phyloP scores from a whole-genome alignment of 768 basidiomycete species.

The Calocera cornea region DNA sequence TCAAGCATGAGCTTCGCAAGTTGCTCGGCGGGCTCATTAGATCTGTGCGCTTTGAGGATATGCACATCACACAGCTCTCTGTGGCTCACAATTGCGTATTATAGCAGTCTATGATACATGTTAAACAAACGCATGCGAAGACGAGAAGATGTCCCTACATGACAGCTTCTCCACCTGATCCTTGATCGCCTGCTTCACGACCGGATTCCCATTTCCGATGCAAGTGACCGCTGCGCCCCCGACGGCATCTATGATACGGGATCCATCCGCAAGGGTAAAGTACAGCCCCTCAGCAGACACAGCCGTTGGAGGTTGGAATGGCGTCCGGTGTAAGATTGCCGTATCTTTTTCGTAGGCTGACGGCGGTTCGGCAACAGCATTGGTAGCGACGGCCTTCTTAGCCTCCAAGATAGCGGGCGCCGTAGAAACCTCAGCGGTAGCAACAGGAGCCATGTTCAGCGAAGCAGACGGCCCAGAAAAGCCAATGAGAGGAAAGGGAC shows the following conservation, averaged over 20 bases:
- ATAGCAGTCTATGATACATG: conserved; percentile 52
- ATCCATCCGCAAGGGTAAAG: conserved; percentile 56
- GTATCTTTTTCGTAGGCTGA: conserved; percentile 11
- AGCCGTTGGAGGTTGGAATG: conserved; percentile 62
- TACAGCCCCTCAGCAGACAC: conserved; percentile 38
- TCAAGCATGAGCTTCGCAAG: conserved; percentile 54
- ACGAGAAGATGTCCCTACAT: conserved; percentile 35
- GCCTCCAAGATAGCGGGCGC: not conserved
- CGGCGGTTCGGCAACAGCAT: not conserved
- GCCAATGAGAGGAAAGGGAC: not conserved
- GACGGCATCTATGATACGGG: conserved; percentile 57
- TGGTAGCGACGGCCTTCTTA: not conserved
- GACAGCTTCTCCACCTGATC: conserved; percentile 65
- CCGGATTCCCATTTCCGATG: conserved; percentile 62
- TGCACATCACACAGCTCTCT: not conserved
- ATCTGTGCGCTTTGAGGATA: not conserved
- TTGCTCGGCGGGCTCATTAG: conserved; percentile 67
- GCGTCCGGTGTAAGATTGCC: conserved; percentile 51
- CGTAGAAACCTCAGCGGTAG: not conserved
- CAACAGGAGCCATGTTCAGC: not conserved
- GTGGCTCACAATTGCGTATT: conserved; percentile 53
- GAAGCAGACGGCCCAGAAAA: not conserved
- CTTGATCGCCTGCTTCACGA: conserved; percentile 52
- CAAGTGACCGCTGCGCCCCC: conserved; percentile 79
- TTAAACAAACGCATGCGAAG: not conserved